Evolutionary conservation across 345 rosid species (phyloP).

Genomic region (Bruguiera parviflora): DNA sequence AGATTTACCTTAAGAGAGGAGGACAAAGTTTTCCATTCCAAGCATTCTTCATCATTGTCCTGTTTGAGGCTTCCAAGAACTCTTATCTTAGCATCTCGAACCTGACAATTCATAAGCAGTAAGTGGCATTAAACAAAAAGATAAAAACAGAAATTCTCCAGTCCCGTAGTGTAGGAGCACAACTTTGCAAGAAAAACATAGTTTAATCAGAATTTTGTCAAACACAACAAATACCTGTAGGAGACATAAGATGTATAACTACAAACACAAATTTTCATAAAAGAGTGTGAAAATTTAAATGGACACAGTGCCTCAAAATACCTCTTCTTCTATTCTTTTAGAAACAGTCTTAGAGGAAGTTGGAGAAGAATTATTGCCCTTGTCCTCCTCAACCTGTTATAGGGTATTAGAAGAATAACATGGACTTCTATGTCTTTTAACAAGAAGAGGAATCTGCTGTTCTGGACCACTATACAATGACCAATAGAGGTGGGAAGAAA

Average conservation of each 20-base stretch:
- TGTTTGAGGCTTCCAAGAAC: conserved; percentile 71
- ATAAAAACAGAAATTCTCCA: conserved; percentile 5
- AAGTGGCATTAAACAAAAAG: conserved; percentile 4
- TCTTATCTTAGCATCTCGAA: conserved; percentile 80
- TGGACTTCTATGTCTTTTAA: background rate
- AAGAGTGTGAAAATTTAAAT: background rate
- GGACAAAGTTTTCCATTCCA: conserved; percentile 75
- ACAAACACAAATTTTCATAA: background rate
- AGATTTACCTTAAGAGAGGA: conserved; percentile 58
- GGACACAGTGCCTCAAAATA: conserved; percentile 22
- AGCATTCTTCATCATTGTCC: conserved; percentile 64
- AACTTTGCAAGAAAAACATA: background rate
- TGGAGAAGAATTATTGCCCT: conserved; percentile 55
- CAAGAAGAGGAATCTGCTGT: conserved; percentile 1
- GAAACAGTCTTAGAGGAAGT: conserved; percentile 51
- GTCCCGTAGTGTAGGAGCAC: background rate
- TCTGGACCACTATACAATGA: background rate
- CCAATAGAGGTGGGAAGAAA: background rate
- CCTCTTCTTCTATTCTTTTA: conserved; percentile 87
- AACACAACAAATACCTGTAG: background rate
- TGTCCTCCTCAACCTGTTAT: conserved; percentile 70
- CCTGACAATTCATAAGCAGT: conserved; percentile 40
- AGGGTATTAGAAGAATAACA: conserved; percentile 1
- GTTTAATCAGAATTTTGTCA: background rate
- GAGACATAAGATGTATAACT: background rate